Evolutionary conservation across 495 filamentous ascomycete species (phyloP), one percentile per base, ranked within the genome.

Genomic region (Trichoderma orchidacearum): DNA sequence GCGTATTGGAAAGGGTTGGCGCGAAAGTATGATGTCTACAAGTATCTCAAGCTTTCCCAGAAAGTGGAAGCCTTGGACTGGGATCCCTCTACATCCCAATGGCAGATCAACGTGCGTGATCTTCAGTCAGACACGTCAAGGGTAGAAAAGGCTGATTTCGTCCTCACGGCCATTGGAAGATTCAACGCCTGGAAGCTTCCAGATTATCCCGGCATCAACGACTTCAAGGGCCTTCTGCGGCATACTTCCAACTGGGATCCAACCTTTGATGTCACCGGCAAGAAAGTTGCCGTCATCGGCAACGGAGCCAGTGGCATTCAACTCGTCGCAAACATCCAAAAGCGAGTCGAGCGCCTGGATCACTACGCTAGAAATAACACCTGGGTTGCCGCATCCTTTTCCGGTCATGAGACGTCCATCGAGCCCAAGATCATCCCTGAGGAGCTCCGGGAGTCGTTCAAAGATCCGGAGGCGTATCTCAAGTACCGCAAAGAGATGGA

Each of bases 351-450:
- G 11, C 70, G 75, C 18, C 67, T 79, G 73, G 80, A 82, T 59
- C 78, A 85, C 66, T 88, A 85, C 54, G 81, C 79, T 5, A 77
- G 85, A 18, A 83, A 80, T 59, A 75, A 70, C 29, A 86, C 84
- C 1, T 88, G 85, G 85, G 81, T 89, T n/a, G 77, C 83, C 0
- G 75, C 78, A 6, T 66, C 65, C 1, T 74, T 70, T 61, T 69
- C 70, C 0, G 71, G 68, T 36, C 68, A 75, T 45, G 70, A 69
- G 50, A 67, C 66, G 28, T 70, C 66, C 23, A 64, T 67, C 5
- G 72, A 73, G 50, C 72, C 74, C 0, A 76, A 82, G 53, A 67
- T 72, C 8, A 78, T 80, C 61, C 62, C 74, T 3, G 62, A 74
- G 23, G 77, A 80, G 36, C 70, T 79, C 41, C 70, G 68, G 27